phyloP scores from a whole-genome alignment of 2,329 filamentous ascomycete genomes.

The Paraphaeosphaeria sporulosa region DNA sequence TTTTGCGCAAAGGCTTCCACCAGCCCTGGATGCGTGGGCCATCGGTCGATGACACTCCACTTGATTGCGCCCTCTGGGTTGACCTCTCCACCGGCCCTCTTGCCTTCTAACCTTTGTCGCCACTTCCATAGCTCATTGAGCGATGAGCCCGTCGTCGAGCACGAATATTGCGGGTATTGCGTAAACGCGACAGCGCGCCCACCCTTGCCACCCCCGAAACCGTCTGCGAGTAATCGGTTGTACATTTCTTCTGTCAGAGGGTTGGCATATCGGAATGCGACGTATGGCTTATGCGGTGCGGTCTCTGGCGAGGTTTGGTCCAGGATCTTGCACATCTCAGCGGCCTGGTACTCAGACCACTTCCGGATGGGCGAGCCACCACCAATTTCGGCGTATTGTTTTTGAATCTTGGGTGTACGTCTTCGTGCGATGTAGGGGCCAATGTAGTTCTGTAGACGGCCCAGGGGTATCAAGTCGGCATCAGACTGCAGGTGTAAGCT shows the following conservation, averaged over 20 bases:
- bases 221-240: constrained; percentile 79
- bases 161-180: constrained; percentile 98
- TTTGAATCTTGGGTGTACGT: constrained; percentile 93
- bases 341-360: constrained; percentile 94
- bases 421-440: constrained; percentile 86
- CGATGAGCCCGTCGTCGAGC: constrained; percentile 94
- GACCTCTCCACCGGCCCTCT: constrained; percentile 63
- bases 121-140: constrained; percentile 98
- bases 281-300: constrained; percentile 95
- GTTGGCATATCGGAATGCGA: constrained; percentile 94
- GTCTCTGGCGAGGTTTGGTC: constrained; percentile 91
- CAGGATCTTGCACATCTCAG: constrained; percentile 96
- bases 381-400: constrained; percentile 94
- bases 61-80: constrained; percentile 74
- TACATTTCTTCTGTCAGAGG: constrained; percentile 97
- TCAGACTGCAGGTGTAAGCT: constrained; percentile 70
- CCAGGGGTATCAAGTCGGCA: constrained; percentile 93
- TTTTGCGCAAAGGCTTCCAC: constrained; percentile 93
- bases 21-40: constrained; percentile 90
- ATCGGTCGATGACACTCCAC: constrained; percentile 98
- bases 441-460: constrained; percentile 87
- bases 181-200: constrained; percentile 96
- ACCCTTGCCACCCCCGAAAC: constrained; percentile 88
- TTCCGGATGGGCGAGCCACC: constrained; percentile 98
- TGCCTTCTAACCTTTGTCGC: constrained; percentile 86